phyloP scores from a whole-genome alignment of 108 stramenopile genomes.

The Mayamaea pseudoterrestris region DNA sequence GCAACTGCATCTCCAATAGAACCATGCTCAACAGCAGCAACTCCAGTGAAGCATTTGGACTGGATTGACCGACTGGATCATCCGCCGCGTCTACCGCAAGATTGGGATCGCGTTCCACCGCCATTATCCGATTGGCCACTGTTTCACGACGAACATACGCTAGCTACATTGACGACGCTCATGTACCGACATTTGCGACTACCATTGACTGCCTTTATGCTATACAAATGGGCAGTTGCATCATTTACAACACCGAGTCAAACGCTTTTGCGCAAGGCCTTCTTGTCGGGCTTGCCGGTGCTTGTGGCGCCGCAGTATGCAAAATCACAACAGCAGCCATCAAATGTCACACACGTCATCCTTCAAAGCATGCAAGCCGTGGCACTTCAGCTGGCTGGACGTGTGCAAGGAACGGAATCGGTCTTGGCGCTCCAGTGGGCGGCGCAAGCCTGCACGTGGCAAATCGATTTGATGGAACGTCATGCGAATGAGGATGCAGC shows the following conservation, averaged over 20 bases:
- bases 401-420: slow-evolving; percentile 11
- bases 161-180: slow-evolving; percentile 31
- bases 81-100: slow-evolving; percentile 12
- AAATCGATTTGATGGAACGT: too few relatives aligned
- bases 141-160: slow-evolving; percentile 31
- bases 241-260: slow-evolving; percentile 1
- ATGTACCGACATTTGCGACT: slow-evolving; percentile 16
- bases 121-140: not conserved
- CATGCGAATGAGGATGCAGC: too few relatives aligned
- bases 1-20: not conserved
- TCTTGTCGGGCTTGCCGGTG: slow-evolving; percentile 15
- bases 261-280: slow-evolving; percentile 19
- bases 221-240: slow-evolving; percentile 28
- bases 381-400: slow-evolving; percentile 26
- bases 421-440: slow-evolving; percentile 30
- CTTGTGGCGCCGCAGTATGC: slow-evolving; percentile 24
- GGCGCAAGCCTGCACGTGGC: slow-evolving; percentile 33
- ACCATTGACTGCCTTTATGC: slow-evolving; percentile 24
- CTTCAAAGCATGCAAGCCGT: slow-evolving; percentile 25
- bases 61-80: slow-evolving; percentile 18
- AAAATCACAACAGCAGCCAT: too few relatives aligned
- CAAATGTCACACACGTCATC: slow-evolving; percentile 6
- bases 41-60: slow-evolving; percentile 7
- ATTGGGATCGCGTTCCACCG: slow-evolving; percentile 14
- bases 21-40: slow-evolving; percentile 2